Conservation (phyloP, 352 stramenopile species). For the Thalassiosira oceanica region DNA sequence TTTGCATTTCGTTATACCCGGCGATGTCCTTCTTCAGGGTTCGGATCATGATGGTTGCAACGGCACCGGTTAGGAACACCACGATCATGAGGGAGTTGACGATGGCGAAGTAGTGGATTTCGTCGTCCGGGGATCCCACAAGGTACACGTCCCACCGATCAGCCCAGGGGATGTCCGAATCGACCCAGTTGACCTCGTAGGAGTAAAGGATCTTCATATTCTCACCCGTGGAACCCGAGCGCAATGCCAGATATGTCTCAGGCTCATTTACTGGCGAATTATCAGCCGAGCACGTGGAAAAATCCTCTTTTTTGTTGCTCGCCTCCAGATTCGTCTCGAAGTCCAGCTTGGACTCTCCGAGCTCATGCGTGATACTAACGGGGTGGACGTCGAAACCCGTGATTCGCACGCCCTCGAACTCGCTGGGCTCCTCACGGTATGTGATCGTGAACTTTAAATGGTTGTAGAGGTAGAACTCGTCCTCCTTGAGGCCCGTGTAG, state of each 20-base stretch:
- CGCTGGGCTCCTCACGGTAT: constrained; percentile 81
- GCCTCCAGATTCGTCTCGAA: constrained; percentile 29
- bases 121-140: constrained; percentile 91
- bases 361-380: constrained; percentile 90
- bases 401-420: constrained; percentile 81
- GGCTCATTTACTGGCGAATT: constrained; percentile 35
- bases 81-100: constrained; percentile 99
- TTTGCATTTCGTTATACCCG: constrained; percentile 78
- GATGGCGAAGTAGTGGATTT: constrained; percentile 99
- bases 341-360: constrained; percentile 18
- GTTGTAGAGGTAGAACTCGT: constrained; percentile 96
- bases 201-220: constrained; percentile 91
- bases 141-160: constrained; percentile 99
- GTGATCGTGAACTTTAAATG: constrained; percentile 94
- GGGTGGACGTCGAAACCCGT: constrained; percentile 96
- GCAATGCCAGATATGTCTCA: constrained; percentile 34
- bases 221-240: constrained; percentile 30
- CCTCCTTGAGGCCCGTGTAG: constrained; percentile 66
- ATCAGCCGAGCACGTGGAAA: constrained; percentile 7
- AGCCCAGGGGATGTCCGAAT: constrained; percentile 93
- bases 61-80: constrained; percentile 98
- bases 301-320: constrained; percentile 9
- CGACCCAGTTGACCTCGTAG: constrained; percentile 97
- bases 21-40: constrained; percentile 98
- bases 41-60: constrained; percentile 99